These are phyloP conservation scores for Pseudonectria foliicola DNA, from an alignment of 2,329 filamentous ascomycete species.

Conservation along the genomic window DNA sequence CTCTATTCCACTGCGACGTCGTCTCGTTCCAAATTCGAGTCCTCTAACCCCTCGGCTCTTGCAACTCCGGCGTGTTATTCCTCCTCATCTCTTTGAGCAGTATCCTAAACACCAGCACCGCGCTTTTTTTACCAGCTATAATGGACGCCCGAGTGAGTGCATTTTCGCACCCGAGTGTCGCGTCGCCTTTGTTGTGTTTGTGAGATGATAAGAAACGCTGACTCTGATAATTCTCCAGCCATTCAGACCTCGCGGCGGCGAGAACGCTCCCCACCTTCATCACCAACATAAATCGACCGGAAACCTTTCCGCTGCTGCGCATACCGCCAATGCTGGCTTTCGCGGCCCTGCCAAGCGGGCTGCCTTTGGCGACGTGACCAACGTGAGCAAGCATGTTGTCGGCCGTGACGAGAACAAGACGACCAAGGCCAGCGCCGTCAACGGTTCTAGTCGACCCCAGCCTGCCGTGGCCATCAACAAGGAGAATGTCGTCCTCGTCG, in stretches of 20 bases:
- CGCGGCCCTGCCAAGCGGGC: conserved; percentile 59
- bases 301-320: conserved; percentile 36
- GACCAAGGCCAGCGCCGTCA: conserved; percentile 23
- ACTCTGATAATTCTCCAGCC: conserved; percentile 24
- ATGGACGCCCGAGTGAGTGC: conserved; percentile 32
- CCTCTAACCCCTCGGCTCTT: not conserved
- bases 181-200: conserved; percentile 8
- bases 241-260: conserved; percentile 40
- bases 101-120: conserved; percentile 8
- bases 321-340: conserved; percentile 21
- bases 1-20: not conserved
- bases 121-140: conserved; percentile 10
- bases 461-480: conserved; percentile 29
- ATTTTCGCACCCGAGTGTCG: not conserved
- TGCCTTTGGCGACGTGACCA: conserved; percentile 78
- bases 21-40: not conserved
- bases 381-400: conserved; percentile 41
- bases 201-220: conserved; percentile 6
- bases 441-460: conserved; percentile 19
- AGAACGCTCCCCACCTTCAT: conserved; percentile 51
- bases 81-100: conserved; percentile 6
- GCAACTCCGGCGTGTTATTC: conserved; percentile 14
- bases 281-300: conserved; percentile 77
- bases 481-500: conserved; percentile 33
- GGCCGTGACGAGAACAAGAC: conserved; percentile 29